Conservation (phyloP, 2,329 filamentous ascomycete genomes). For the Aspergillus sp. region DNA sequence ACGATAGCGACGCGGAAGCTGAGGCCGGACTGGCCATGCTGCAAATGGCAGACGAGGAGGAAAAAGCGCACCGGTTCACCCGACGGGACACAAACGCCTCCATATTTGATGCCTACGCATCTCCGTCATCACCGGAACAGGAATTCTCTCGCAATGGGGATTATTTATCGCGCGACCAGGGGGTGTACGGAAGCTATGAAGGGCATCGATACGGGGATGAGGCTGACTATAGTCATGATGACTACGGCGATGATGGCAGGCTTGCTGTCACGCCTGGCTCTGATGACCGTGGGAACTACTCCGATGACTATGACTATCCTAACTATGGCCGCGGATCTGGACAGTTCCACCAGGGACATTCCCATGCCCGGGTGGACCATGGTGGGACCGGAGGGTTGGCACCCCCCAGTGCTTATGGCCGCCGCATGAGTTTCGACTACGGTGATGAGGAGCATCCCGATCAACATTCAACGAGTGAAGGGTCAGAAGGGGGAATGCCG, state of each 20-base stretch:
- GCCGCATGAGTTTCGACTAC: constrained; percentile 85
- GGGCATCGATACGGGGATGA: constrained; percentile 33
- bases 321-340: no score
- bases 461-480: constrained; percentile 54
- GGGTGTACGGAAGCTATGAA: constrained; percentile 66
- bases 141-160: constrained; percentile 59
- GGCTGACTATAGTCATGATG: constrained; percentile 50
- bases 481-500: constrained; percentile 66
- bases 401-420: constrained; percentile 58
- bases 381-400: constrained; percentile 86
- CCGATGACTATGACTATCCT: constrained; percentile 32
- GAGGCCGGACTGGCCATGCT: constrained; percentile 79
- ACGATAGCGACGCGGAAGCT: constrained; percentile 85
- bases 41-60: constrained; percentile 74
- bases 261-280: constrained; percentile 12
- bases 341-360: constrained; percentile 9
- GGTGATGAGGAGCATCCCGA: constrained; percentile 68
- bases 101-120: constrained; percentile 39
- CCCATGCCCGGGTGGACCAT: constrained; percentile 73
- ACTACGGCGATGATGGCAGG: constrained; percentile 19
- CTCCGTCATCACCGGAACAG: constrained; percentile 32
- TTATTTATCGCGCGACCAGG: constrained; percentile 67
- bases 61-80: constrained; percentile 57
- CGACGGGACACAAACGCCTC: constrained; percentile 54
- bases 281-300: constrained; percentile 21